Evolutionary conservation across 2,329 filamentous ascomycete genomes (phyloP).

Genomic region (Talaromyces sp.): DNA sequence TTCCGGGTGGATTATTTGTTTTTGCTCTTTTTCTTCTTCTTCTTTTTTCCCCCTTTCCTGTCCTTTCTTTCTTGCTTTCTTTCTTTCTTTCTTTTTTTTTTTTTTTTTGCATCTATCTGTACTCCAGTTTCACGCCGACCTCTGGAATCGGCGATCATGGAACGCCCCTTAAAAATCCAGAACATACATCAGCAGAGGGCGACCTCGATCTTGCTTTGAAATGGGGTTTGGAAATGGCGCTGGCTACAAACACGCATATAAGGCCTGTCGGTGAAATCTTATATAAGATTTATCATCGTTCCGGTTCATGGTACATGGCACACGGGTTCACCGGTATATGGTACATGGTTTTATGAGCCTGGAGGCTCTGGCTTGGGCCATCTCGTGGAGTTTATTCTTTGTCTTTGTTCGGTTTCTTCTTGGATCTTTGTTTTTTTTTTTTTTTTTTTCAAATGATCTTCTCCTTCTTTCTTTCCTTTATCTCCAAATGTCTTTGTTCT

Average conservation of each 20-base stretch:
- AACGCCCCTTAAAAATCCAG: slow-evolving; percentile 15
- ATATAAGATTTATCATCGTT: background rate
- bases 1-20: background rate
- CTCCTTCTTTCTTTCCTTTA: slow-evolving; percentile 13
- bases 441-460: slow-evolving; percentile 5
- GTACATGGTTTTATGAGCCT: slow-evolving; percentile 8
- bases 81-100: background rate
- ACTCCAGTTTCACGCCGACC: slow-evolving; percentile 1
- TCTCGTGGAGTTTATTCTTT: slow-evolving; percentile 11
- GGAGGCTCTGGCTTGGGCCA: slow-evolving; percentile 1
- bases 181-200: slow-evolving; percentile 26
- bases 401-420: slow-evolving; percentile 5
- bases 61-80: background rate
- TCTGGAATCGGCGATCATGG: slow-evolving; percentile 5
- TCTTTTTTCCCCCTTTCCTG: too few species aligned
- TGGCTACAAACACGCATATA: slow-evolving; percentile 6
- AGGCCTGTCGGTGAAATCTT: slow-evolving; percentile 1
- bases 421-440: slow-evolving; percentile 1
- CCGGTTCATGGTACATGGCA: slow-evolving; percentile 5
- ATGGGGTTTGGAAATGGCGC: slow-evolving; percentile 16
- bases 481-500: slow-evolving; percentile 15
- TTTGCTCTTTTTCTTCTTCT: background rate
- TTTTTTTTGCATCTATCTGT: slow-evolving; percentile 1
- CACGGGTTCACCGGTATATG: background rate
- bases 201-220: slow-evolving; percentile 26